phyloP scores from a whole-genome alignment of 164 flowering plant species.

The Houttuynia cordata region DNA sequence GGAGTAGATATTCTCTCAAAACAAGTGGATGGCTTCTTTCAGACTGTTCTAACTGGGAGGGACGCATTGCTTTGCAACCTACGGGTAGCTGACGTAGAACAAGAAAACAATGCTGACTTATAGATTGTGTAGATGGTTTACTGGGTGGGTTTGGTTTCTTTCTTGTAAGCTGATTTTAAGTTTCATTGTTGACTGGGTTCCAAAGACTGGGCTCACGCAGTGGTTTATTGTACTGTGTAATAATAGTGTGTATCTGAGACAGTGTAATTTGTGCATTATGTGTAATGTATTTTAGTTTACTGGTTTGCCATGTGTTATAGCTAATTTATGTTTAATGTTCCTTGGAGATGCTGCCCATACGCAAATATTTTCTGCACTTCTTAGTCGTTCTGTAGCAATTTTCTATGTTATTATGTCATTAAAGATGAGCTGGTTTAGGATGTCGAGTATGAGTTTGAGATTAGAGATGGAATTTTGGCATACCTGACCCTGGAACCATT shows the following conservation, averaged over 20 bases:
- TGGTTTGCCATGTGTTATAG: no score
- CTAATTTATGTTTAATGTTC: no score
- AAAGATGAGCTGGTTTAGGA: no score
- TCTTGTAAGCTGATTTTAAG: no score
- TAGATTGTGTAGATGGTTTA: slow-evolving; percentile 5
- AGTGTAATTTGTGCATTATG: neutral
- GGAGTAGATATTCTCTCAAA: slow-evolving; percentile 58
- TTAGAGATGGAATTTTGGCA: no score
- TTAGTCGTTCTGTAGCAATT: no score
- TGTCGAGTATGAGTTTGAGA: no score
- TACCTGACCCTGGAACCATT: no score
- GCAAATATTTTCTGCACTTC: no score
- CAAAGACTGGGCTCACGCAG: neutral
- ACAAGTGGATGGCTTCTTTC: slow-evolving; percentile 78
- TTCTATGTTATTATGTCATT: no score
- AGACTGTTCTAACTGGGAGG: slow-evolving; percentile 62
- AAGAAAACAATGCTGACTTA: slow-evolving; percentile 15
- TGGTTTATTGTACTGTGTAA: neutral
- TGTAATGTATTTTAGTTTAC: neutral
- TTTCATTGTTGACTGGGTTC: neutral
- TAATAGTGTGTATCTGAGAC: neutral
- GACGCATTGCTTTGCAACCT: slow-evolving; percentile 72
- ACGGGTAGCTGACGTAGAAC: slow-evolving; percentile 23
- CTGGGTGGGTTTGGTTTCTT: slow-evolving; percentile 2
- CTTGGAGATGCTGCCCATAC: no score